Evolutionary conservation across 352 stramenopile genomes (phyloP), one percentile per base, ranked within the genome.

Genomic region (Pythium diclinum): DNA sequence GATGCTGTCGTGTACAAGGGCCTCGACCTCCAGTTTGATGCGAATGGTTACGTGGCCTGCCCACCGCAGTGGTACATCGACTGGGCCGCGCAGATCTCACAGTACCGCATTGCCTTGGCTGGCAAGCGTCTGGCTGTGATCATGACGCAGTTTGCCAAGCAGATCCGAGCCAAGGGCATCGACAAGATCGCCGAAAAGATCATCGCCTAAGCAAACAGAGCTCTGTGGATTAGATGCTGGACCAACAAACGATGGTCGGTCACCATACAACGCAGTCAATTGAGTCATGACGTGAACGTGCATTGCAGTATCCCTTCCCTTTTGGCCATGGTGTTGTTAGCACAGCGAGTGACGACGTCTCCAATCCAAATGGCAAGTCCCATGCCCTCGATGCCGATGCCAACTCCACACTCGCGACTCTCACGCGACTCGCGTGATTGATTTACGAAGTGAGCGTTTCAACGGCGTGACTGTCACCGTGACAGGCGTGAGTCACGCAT

Each of bases 101-200:
- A 75, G 52, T 52, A 56, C 33, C 72, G 65, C 8, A 51, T 73
- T 25, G 65, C 67, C 14, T 21, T 69, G 19, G 72, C 34, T 23
- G 72, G 72, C 49, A 67, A 67, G 57, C 68, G 72, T 13, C 68
- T 78, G 17, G n/a, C 68, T 4, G 68, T 78, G 6, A 28, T 78
- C 10, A 54, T 78, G 25, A 63, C 56, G 40, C 65, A 76, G 62
- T 63, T 73, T 36, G 70, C 65, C 32, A 32, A 32, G 14, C 65
- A 66, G 49, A 63, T 76, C 47, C 65, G 66, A 7, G 30, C 56
- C 13, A 61, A 56, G 46, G 48, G 57, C 16, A 25, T 71, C 51
- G 64, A 42, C 28, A 40, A 49, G 36, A 9, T 23, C 14, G 42
- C 42, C 42, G 42, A 49, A 11, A 49, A 49, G 42, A 49, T 49